Conservation (phyloP, 2,329 filamentous ascomycete genomes). For the Claviceps sp. region DNA sequence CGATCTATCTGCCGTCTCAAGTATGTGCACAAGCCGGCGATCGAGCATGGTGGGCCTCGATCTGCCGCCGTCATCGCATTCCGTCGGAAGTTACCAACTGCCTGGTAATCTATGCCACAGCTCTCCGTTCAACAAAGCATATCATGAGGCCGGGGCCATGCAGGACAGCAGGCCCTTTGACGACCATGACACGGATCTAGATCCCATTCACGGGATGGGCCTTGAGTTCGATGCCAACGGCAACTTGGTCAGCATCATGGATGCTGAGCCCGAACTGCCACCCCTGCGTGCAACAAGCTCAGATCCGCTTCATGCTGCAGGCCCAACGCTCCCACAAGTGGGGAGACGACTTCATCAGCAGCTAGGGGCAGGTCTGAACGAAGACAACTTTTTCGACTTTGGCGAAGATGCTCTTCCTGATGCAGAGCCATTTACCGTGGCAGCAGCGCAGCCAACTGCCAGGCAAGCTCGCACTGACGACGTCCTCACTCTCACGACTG, state of each 20-base stretch:
- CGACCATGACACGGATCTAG: conserved; percentile 26
- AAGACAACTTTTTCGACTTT: conserved; percentile 19
- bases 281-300: conserved; percentile 13
- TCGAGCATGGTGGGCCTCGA: conserved; percentile 18
- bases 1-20: conserved; percentile 15
- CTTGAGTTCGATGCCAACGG: conserved; percentile 39
- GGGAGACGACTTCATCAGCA: not conserved
- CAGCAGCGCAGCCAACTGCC: conserved; percentile 6
- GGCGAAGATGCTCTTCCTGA: conserved; percentile 26
- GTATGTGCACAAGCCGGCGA: conserved; percentile 16
- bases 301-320: conserved; percentile 2
- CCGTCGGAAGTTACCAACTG: conserved; percentile 18
- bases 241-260: conserved; percentile 29
- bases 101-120: conserved; percentile 21
- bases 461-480: conserved; percentile 6
- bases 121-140: conserved; percentile 15
- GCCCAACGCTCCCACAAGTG: not conserved
- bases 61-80: conserved; percentile 22
- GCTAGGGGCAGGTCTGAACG: not conserved
- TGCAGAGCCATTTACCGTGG: conserved; percentile 20
- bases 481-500: conserved; percentile 10
- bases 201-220: conserved; percentile 25
- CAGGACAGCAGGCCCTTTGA: conserved; percentile 20
- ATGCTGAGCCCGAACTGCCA: conserved; percentile 32
- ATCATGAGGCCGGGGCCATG: conserved; percentile 9